These are phyloP conservation scores for Suillus hirtellus DNA, from an alignment of 768 basidiomycete genomes.

Conservation along the genomic window DNA sequence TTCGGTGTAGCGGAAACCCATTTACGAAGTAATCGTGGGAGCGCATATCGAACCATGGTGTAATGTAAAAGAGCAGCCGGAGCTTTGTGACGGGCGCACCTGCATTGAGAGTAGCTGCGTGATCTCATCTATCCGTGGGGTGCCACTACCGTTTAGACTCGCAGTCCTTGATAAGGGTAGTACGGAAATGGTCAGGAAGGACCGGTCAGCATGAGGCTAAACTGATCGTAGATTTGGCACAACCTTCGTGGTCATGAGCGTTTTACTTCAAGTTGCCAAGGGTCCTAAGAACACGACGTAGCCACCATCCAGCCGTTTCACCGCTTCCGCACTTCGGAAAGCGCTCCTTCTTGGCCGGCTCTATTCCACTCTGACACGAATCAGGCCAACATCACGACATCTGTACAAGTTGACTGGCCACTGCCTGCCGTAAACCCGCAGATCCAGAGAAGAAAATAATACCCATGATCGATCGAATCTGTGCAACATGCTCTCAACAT, in stretches of 20 bases:
- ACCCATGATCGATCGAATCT: constrained; percentile 9
- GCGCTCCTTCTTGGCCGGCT: constrained; percentile 10
- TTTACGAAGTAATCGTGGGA: constrained; percentile 37
- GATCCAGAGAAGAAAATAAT: constrained; percentile 5
- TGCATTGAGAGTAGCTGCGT: constrained; percentile 28
- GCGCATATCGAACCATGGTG: constrained; percentile 14
- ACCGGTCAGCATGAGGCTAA: constrained; percentile 32
- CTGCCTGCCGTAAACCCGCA: constrained; percentile 4
- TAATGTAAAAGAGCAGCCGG: constrained; percentile 14
- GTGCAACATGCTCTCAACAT: constrained; percentile 4
- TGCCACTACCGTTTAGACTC: constrained; percentile 29
- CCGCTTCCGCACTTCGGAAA: constrained; percentile 8
- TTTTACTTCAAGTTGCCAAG: constrained; percentile 15
- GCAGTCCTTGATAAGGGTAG: constrained; percentile 24
- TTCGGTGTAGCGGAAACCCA: constrained; percentile 32
- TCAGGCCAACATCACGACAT: constrained; percentile 11
- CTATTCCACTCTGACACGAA: constrained; percentile 12
- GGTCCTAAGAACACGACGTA: constrained; percentile 20
- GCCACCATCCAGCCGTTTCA: constrained; percentile 11
- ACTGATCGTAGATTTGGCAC: constrained; percentile 16
- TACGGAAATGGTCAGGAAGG: constrained; percentile 27
- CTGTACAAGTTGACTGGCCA: not conserved
- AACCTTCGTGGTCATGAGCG: constrained; percentile 27
- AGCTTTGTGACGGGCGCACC: constrained; percentile 26
- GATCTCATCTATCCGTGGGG: constrained; percentile 19